Evolutionary conservation across 2,329 filamentous ascomycete species (phyloP).

Genomic region (Trichoderma arundinaceum): DNA sequence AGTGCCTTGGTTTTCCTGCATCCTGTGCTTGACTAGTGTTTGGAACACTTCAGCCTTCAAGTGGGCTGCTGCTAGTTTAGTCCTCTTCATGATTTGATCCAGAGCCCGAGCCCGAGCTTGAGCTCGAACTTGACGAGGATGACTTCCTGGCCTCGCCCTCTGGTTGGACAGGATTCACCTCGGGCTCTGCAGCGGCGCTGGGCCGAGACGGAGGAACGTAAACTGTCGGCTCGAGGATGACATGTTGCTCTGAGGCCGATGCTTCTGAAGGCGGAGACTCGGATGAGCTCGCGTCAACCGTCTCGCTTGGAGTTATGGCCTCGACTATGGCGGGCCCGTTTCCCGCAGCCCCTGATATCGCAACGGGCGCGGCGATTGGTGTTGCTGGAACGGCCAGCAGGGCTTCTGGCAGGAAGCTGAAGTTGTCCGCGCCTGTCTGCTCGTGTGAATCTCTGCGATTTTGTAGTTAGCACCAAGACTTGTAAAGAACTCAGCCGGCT

Average conservation of each 20-base stretch:
- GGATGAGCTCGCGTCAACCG: not conserved
- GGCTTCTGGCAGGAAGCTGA: not conserved
- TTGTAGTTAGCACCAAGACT: not conserved
- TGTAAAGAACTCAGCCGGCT: not conserved
- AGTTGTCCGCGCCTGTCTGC: not conserved
- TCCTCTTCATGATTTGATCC: not conserved
- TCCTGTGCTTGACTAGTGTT: too few species aligned
- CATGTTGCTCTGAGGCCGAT: constrained; percentile 9
- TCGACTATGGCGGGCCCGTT: not conserved
- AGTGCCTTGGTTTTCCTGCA: too few species aligned
- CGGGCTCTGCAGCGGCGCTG: not conserved
- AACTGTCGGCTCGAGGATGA: constrained; percentile 27
- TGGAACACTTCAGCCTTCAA: not conserved
- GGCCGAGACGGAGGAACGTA: constrained; percentile 24
- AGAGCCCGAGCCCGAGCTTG: constrained; percentile 11
- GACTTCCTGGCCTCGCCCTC: not conserved
- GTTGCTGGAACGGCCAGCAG: not conserved
- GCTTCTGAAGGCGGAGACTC: not conserved
- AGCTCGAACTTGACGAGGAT: constrained; percentile 25
- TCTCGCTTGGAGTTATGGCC: constrained; percentile 18
- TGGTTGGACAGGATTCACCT: not conserved
- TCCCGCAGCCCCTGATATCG: constrained; percentile 1
- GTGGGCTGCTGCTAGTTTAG: not conserved
- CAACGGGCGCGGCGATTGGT: constrained; percentile 3
- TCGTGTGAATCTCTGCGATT: not conserved